These are phyloP conservation scores for Malassezia arunalokei DNA, from an alignment of 1,284 basidiomycete species.

Conservation along the genomic window DNA sequence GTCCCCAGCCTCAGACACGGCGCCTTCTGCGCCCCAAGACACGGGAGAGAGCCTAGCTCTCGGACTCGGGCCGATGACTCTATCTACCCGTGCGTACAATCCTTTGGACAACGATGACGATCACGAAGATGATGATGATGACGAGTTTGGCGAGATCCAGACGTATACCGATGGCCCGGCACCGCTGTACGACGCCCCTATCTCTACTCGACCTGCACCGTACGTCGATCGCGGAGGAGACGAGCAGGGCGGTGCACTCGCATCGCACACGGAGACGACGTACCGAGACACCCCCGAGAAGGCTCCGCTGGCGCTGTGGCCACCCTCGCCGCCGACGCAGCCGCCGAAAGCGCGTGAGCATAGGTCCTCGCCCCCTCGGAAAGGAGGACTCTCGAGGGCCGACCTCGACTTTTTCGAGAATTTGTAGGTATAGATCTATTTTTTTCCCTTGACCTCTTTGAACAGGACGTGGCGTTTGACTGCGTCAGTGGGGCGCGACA, in stretches of 20 bases:
- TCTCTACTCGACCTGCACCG: neutral
- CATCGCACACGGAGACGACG: neutral
- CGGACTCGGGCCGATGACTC: neutral
- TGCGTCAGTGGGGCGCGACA: conserved; percentile 16
- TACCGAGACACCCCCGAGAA: neutral
- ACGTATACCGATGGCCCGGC: neutral
- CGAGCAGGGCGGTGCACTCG: neutral
- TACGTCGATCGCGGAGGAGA: neutral
- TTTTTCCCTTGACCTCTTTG: conserved; percentile 32
- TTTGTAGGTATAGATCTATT: conserved; percentile 13
- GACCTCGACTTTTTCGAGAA: conserved; percentile 14
- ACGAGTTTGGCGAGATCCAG: conserved; percentile 7
- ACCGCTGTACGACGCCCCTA: neutral
- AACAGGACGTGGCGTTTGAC: conserved; percentile 42
- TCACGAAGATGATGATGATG: neutral
- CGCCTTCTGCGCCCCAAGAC: neutral
- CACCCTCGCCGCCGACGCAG: too few species aligned
- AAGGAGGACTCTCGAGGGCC: neutral
- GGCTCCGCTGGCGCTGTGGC: too few species aligned
- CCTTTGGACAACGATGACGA: neutral
- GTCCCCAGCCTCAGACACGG: neutral
- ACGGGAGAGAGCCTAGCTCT: neutral
- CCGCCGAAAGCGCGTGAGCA: too few species aligned
- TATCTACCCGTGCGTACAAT: neutral
- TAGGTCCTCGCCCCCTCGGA: neutral